Base-by-base conservation (phyloP, 495 filamentous ascomycete genomes). In the Trichoderma erinaceum region DNA sequence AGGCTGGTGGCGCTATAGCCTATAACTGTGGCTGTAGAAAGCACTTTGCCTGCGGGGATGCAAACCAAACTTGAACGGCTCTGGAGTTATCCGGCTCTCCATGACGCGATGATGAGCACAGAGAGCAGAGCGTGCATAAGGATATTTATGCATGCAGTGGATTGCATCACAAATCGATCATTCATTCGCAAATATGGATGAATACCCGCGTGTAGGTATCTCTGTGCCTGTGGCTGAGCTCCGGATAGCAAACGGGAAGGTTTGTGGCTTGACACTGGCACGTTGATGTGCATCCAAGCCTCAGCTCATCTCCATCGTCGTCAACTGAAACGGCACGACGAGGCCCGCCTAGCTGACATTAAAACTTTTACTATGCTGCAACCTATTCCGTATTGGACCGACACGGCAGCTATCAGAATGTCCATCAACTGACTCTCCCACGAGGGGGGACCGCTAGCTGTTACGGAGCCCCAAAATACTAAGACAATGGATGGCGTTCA, bases 31-130 rank as follows among this genome's bases (percentile, higher is more conserved):
- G 8, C 5, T 38, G 35, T 38, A 38, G 29, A 29, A 29, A 29
- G n/a, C n/a, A n/a, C 44, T 48, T 50, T 16, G 16, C 1, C 16
- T 50, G 16, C 46, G 21, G 46, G 46, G 29, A 13, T 18, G 8
- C 43, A 18, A 46, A 13, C 29, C 29, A 29, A 29, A 29, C 29
- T 29, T 1, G 29, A 29, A 29, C 29, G 29, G 29, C 29, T 29
- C 29, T 29, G 1, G 29, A 4, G 29, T 25, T 58, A 21, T 61
- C 13, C 13, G 23, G 15, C 1, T 7, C 2, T 27, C 15, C 29
- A 61, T 61, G 56, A 61, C 56, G 56, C 56, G 56, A 61, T 21
- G 29, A 61, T 61, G 56, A 61, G 56, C 12, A 25, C 56, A 61
- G 56, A 61, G 56, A 61, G 23, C 23, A 13, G 56, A 38, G 35